A percentile compares a stretch with the other conserved stretches of the same genome.
phyloP scores from a whole-genome alignment of 192 early-diverging fungal species.

The Spizellomyces punctatus region DNA sequence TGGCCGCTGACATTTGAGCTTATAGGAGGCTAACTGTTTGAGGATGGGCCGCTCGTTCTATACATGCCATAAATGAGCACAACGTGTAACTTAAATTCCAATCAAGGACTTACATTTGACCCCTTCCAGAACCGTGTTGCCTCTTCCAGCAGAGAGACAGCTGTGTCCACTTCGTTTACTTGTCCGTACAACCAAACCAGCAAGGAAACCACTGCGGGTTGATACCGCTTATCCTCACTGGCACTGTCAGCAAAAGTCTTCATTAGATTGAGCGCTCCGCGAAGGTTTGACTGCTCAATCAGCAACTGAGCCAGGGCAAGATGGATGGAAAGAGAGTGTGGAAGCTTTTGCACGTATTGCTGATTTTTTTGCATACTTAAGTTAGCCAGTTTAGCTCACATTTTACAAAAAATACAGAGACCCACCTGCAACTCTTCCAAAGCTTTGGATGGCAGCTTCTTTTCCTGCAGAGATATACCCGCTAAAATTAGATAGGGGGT shows the following conservation, averaged over 20 bases:
- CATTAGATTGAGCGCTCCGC: constrained; percentile 28
- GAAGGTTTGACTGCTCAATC: constrained; percentile 35
- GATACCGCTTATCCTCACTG: constrained; percentile 41
- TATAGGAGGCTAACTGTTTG: constrained; percentile 70
- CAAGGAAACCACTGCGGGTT: constrained; percentile 68
- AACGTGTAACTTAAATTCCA: background rate
- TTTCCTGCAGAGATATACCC: constrained; percentile 52
- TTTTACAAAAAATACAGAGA: background rate
- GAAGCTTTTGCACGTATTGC: constrained; percentile 4
- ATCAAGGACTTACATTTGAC: constrained; percentile 28
- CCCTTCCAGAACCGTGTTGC: constrained; percentile 61
- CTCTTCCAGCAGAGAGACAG: constrained; percentile 57
- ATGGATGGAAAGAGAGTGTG: constrained; percentile 37
- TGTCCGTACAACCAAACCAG: constrained; percentile 74
- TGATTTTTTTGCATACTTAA: background rate
- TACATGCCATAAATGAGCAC: background rate
- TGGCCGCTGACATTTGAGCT: constrained; percentile 59
- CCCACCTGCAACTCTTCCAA: constrained; percentile 55
- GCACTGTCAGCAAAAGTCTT: constrained; percentile 44
- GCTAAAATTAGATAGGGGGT: constrained; percentile 62
- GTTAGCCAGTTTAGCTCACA: background rate
- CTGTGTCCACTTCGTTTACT: constrained; percentile 58
- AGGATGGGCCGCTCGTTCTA: constrained; percentile 45
- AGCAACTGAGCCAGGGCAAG: constrained; percentile 68
- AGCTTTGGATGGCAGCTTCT: constrained; percentile 56